Conservation (phyloP, 371 early-diverging fungal genomes). For the Nematocida sp. region DNA sequence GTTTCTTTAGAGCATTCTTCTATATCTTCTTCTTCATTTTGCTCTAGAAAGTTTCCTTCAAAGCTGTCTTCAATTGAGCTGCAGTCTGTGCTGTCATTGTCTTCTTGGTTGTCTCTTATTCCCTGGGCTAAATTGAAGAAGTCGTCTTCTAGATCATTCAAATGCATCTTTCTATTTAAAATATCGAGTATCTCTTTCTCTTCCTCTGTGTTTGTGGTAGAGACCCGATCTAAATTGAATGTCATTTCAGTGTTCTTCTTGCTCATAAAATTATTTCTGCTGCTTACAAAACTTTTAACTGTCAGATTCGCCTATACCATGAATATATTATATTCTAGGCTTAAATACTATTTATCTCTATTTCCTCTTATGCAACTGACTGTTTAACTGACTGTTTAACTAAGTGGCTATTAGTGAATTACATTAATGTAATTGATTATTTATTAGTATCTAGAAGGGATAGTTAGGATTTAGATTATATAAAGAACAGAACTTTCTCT, state of each 20-base stretch:
- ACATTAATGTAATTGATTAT: no score
- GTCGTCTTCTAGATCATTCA: conserved; percentile 45
- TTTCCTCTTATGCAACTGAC: no score
- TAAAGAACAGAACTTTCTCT: conserved; percentile 64
- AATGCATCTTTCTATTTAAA: conserved; percentile 32
- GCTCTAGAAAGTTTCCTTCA: no score
- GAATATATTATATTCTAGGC: no score
- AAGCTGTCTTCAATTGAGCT: not conserved
- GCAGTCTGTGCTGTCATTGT: not conserved
- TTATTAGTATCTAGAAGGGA: no score
- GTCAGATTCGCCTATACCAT: no score
- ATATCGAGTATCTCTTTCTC: conserved; percentile 18
- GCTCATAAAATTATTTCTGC: conserved; percentile 16
- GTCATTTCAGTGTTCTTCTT: conserved; percentile 39
- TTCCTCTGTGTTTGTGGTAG: conserved; percentile 18
- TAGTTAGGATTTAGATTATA: no score
- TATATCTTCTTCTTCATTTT: not conserved
- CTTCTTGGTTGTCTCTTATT: not conserved
- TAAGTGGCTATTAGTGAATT: not conserved
- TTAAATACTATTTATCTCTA: no score
- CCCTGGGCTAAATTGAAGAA: conserved; percentile 32
- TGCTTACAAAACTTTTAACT: not conserved
- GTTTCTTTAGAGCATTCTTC: not conserved
- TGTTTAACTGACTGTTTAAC: not conserved
- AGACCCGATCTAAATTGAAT: not conserved